Conservation (phyloP, 345 rosid genomes). For the Gossypium herbaceum region DNA sequence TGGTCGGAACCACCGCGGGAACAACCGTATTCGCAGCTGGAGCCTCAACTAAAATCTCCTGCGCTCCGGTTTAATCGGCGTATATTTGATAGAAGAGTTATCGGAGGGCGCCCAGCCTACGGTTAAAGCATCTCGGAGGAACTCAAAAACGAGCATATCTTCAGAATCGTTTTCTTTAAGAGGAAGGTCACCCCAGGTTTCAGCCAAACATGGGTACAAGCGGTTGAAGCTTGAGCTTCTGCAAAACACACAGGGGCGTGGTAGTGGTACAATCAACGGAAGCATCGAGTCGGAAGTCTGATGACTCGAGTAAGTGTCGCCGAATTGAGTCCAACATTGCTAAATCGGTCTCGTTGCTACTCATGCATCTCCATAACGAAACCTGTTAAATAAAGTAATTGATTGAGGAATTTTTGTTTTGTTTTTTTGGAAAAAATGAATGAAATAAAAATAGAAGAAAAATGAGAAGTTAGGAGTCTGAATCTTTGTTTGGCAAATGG, state of each 20-base stretch:
- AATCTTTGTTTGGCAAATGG: neutral
- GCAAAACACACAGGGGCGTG: constrained; percentile 33
- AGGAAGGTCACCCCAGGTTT: constrained; percentile 93
- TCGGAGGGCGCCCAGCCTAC: constrained; percentile 79
- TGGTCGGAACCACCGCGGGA: constrained; percentile 22
- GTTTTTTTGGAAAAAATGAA: too few species aligned
- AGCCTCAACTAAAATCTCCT: constrained; percentile 18
- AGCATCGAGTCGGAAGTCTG: constrained; percentile 16
- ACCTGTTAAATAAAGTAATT: neutral
- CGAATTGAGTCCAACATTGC: constrained; percentile 52
- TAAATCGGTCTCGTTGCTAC: constrained; percentile 39
- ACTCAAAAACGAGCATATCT: constrained; percentile 74
- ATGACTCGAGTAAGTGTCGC: constrained; percentile 44
- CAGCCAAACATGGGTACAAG: constrained; percentile 76
- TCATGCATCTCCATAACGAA: constrained; percentile 30
- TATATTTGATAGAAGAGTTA: constrained; percentile 18
- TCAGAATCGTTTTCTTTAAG: constrained; percentile 73
- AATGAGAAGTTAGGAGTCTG: neutral
- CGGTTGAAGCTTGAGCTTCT: constrained; percentile 64
- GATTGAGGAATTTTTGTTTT: neutral
- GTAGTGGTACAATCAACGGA: constrained; percentile 17
- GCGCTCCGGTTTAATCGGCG: constrained; percentile 40
- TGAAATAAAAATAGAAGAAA: neutral
- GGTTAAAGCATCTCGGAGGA: constrained; percentile 68
- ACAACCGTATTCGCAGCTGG: neutral